Evolutionary conservation across 2,329 filamentous ascomycete genomes (phyloP), one percentile per base, ranked within the genome.

Genomic region (Periconia digitata): DNA sequence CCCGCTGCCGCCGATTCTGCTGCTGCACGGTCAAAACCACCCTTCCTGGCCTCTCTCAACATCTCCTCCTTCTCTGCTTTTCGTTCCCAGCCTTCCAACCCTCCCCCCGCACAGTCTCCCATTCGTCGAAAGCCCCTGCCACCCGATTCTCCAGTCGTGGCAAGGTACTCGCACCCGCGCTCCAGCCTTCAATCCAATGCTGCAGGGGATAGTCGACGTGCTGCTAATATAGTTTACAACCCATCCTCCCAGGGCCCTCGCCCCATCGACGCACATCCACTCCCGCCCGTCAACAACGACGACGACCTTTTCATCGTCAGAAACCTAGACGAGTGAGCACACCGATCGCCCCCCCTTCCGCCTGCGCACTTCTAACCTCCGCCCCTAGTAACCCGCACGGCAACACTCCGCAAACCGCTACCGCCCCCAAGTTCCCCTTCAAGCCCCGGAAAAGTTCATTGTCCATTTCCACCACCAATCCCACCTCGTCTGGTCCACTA

Each of bases 51-150:
- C 32, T 69, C 68, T 44, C 71, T 75, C 55, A 62, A 68, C 43
- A 64, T 74, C 42, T 69, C 71, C 51, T 73, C 74, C 39, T 76
- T 76, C 60, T 70, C 72, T 47, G 64, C 70, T 51, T 76, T 76
- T 61, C 72, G 70, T 43, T 69, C 72, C 27, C 71, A 73, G 54
- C 70, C 70, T 36, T 70, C 71, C 56, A 71, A 74, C 51, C 67
- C 73, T 49, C 63, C 67, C 49, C 64, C 73, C 6, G 50, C 61
- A 47, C 62, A 62, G 53, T 72, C 75, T 52, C 71, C 74, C 46
- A 71, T 81, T 50, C 75, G 75, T 58, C 74, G 79, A 57, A 82
- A 82, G 65, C 79, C 80, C 59, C 67, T 83, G 53, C 80, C 80
- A 52, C 68, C 72, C 50, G 75, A 74, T 69, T 76, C 78, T 43